Conservation (phyloP, 768 basidiomycete species). For the Pisolithus sp. region DNA sequence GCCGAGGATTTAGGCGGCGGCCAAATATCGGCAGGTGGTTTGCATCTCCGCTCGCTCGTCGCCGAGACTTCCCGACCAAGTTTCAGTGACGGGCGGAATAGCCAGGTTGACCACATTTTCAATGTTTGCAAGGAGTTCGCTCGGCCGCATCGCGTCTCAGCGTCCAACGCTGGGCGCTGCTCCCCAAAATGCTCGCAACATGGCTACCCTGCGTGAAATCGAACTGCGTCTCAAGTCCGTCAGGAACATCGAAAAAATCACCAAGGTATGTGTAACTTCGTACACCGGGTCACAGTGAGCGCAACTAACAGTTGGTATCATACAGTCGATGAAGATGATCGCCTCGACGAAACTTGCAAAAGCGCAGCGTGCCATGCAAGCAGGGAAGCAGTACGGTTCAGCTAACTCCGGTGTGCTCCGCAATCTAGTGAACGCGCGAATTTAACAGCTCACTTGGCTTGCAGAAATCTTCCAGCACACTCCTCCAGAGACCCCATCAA, state of each 20-base stretch:
- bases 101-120: conserved; percentile 10
- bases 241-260: conserved; percentile 98
- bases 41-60: conserved; percentile 27
- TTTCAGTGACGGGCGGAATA: conserved; percentile 4
- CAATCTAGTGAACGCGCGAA: background rate
- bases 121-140: conserved; percentile 48
- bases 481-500: conserved; percentile 56
- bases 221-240: conserved; percentile 96
- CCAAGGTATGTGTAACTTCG: conserved; percentile 58
- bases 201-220: conserved; percentile 97
- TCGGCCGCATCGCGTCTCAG: conserved; percentile 37
- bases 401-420: conserved; percentile 71
- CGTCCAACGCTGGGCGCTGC: conserved; percentile 34
- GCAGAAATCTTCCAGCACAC: conserved; percentile 86
- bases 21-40: conserved; percentile 13
- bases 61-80: conserved; percentile 32
- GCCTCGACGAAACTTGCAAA: conserved; percentile 95
- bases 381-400: conserved; percentile 87
- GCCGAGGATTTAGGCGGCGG: conserved; percentile 24
- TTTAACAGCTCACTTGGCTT: conserved; percentile 4
- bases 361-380: conserved; percentile 88
- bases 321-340: conserved; percentile 98
- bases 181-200: conserved; percentile 61
- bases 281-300: background rate
- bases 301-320: conserved; percentile 1